phyloP scores from a whole-genome alignment of 768 basidiomycete genomes.

The Boletellus emodensis region DNA sequence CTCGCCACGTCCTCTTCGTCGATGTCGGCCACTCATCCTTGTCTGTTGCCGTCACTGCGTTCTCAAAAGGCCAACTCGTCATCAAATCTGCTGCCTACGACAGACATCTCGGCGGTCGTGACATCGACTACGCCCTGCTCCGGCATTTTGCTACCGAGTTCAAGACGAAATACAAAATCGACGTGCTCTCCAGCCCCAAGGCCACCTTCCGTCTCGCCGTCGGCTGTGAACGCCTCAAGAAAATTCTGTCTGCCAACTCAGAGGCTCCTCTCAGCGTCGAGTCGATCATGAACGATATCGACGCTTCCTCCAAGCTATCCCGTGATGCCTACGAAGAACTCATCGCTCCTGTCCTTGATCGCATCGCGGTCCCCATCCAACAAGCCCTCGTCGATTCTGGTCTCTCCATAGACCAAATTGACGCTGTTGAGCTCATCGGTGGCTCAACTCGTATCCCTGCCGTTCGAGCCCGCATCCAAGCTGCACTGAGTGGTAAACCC shows the following conservation, averaged over 20 bases:
- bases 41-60: slow-evolving; percentile 84
- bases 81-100: slow-evolving; percentile 91
- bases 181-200: slow-evolving; percentile 87
- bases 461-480: slow-evolving; percentile 82
- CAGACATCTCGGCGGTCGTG: slow-evolving; percentile 90
- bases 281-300: slow-evolving; percentile 93
- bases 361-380: slow-evolving; percentile 71
- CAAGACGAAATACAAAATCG: slow-evolving; percentile 97
- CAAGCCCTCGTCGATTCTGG: slow-evolving; percentile 79
- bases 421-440: slow-evolving; percentile 89
- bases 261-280: slow-evolving; percentile 91
- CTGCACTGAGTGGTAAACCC: slow-evolving; percentile 75
- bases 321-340: slow-evolving; percentile 83
- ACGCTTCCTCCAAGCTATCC: slow-evolving; percentile 80
- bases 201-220: slow-evolving; percentile 87
- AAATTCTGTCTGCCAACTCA: slow-evolving; percentile 89
- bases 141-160: slow-evolving; percentile 88
- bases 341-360: slow-evolving; percentile 69
- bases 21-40: slow-evolving; percentile 93
- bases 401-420: slow-evolving; percentile 78
- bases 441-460: slow-evolving; percentile 92
- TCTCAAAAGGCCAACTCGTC: slow-evolving; percentile 87
- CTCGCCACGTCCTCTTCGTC: slow-evolving; percentile 88
- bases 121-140: slow-evolving; percentile 91
- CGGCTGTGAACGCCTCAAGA: slow-evolving; percentile 93